Evolutionary conservation across 345 rosid species (phyloP).

Genomic region (Excoecaria agallocha): DNA sequence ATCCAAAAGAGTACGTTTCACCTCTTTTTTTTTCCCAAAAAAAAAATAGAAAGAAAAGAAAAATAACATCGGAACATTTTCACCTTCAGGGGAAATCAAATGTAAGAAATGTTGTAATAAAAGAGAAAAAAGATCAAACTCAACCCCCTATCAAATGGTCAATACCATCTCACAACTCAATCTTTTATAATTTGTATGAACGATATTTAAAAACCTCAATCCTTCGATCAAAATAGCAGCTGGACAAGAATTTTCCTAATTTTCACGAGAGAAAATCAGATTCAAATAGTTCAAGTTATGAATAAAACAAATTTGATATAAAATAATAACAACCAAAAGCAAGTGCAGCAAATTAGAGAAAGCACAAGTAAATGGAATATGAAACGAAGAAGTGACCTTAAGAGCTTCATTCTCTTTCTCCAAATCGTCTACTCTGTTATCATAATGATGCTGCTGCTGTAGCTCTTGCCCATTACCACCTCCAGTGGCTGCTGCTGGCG

Average conservation of each 20-base stretch:
- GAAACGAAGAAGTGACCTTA: slow-evolving; percentile 14
- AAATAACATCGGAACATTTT: neutral
- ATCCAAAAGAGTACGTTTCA: neutral
- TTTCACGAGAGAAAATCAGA: slow-evolving; percentile 17
- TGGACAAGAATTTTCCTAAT: slow-evolving; percentile 7
- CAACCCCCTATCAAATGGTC: neutral
- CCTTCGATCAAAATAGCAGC: neutral
- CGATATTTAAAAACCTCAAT: neutral
- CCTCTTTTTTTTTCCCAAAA: neutral
- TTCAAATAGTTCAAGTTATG: neutral
- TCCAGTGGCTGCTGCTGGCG: slow-evolving; percentile 22
- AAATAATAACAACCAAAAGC: neutral
- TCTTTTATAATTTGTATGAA: neutral
- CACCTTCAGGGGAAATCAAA: neutral
- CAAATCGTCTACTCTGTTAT: slow-evolving; percentile 15
- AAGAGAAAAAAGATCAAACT: neutral
- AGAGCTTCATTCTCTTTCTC: slow-evolving; percentile 26
- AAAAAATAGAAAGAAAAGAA: neutral
- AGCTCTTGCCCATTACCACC: neutral
- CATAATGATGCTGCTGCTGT: slow-evolving; percentile 5
- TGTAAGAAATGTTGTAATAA: neutral
- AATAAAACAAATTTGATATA: neutral
- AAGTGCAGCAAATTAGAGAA: neutral
- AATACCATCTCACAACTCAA: neutral
- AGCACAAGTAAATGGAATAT: slow-evolving; percentile 34